Conservation (phyloP, 2,329 filamentous ascomycete genomes). For the Pyrenochaeta sp. region DNA sequence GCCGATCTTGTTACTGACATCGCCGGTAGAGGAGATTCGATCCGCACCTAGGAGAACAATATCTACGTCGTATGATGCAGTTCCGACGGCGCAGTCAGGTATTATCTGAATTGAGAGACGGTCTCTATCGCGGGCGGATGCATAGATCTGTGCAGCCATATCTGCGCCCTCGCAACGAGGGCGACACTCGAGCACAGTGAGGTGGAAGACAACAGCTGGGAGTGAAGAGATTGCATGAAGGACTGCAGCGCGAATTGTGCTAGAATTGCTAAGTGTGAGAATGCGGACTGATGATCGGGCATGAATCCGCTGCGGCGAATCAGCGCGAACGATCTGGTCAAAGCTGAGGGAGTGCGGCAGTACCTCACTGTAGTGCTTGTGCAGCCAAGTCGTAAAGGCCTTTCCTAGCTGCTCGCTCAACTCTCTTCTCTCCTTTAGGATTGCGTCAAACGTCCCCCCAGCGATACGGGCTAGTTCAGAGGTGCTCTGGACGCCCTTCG, state of each 20-base stretch:
- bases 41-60: conserved; percentile 72
- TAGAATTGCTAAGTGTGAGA: conserved; percentile 58
- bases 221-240: conserved; percentile 49
- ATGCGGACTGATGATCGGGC: conserved; percentile 15
- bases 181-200: conserved; percentile 72
- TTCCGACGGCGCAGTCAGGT: conserved; percentile 67
- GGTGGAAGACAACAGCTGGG: conserved; percentile 55
- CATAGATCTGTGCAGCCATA: conserved; percentile 58
- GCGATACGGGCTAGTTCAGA: conserved; percentile 3
- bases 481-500: neutral
- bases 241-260: conserved; percentile 65
- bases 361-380: conserved; percentile 1
- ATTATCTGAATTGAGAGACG: conserved; percentile 59
- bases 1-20: conserved; percentile 73
- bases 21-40: conserved; percentile 64
- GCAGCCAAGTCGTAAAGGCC: conserved; percentile 16
- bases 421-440: conserved; percentile 12
- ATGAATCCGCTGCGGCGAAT: neutral
- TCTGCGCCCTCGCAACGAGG: conserved; percentile 71
- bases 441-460: neutral
- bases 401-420: conserved; percentile 2
- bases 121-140: conserved; percentile 8
- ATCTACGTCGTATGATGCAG: conserved; percentile 63
- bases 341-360: neutral
- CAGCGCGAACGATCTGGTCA: neutral